phyloP scores from a whole-genome alignment of 768 basidiomycete genomes.

The Tulasnella sp. region DNA sequence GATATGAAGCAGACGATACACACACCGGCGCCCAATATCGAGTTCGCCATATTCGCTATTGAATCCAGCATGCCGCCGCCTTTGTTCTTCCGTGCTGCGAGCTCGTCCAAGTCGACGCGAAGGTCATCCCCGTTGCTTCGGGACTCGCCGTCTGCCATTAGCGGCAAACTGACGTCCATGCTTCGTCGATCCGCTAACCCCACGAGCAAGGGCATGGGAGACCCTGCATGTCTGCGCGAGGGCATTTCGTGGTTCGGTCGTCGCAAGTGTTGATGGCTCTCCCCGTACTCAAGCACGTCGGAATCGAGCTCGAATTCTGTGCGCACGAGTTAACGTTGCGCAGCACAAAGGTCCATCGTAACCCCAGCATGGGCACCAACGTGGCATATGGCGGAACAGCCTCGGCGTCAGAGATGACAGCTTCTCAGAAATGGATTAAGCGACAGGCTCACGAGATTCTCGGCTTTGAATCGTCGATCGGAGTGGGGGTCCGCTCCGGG shows the following conservation, averaged over 20 bases:
- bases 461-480: conserved; percentile 66
- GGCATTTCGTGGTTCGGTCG: conserved; percentile 18
- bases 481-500: conserved; percentile 42
- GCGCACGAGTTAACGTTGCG: not conserved
- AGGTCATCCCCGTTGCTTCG: conserved; percentile 25
- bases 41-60: conserved; percentile 91
- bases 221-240: conserved; percentile 29
- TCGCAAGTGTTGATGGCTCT: conserved; percentile 25
- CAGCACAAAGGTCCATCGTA: not conserved
- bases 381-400: not conserved
- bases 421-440: not conserved
- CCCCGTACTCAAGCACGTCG: conserved; percentile 60
- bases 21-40: conserved; percentile 84
- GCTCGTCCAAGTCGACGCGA: conserved; percentile 53
- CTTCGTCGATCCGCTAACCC: conserved; percentile 62
- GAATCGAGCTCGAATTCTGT: conserved; percentile 76
- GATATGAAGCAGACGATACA: conserved; percentile 11
- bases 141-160: conserved; percentile 22
- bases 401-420: not conserved
- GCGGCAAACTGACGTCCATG: conserved; percentile 34
- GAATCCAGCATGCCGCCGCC: conserved; percentile 72
- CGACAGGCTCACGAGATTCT: conserved; percentile 54
- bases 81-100: conserved; percentile 51
- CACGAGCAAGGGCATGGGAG: conserved; percentile 63
- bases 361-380: not conserved